Evolutionary conservation across 2,329 filamentous ascomycete species (phyloP), one percentile per base, ranked within the genome.

Genomic region (Aspergillus terreus): DNA sequence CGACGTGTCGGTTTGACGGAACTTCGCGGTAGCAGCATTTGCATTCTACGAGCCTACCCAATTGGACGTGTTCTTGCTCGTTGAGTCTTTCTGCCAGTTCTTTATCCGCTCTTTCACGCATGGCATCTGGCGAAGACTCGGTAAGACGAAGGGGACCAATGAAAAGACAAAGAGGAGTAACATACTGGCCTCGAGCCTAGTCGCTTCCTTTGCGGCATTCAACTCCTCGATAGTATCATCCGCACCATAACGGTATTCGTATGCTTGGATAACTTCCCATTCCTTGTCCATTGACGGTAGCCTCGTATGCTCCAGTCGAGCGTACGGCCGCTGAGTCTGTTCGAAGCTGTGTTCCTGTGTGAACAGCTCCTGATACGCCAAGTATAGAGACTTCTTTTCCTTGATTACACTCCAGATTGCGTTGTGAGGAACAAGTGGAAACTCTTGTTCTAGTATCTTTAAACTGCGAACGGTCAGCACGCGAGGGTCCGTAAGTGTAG

Each of bases 1-100:
- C 76, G 1, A 89, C 78, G 74, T 89, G 83, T 44, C 84, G 79
- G 58, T 88, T 88, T 43, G 83, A 68, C 2, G 87, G 78, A 46
- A 78, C 76, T 4, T 90, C 84, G 6, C 77, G 76, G 62, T 81
- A 94, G 68, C 90, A 95, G 63, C 88, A 90, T 41, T 78, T 79
- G 59, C 87, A 95, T 58, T 92, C 88, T 10, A 76, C 69, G 38
- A 86, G 74, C 15, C 80, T 76, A 1, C 84, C 82, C 4, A 73
- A 69, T 1, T 62, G 70, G 52, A 71, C 71, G 19, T 70, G 64
- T 60, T 61, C 65, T 57, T 63, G 72, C 53, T 63, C 69, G 58
- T 69, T 76, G 30, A 50, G 49, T 6, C 55, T 66, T 50, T 73
- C 71, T 2, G 56, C 57, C 6, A 61, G 57, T 12, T 64, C 60